phyloP scores from a whole-genome alignment of 2,329 filamentous ascomycete species.

The Lithohypha guttulata region DNA sequence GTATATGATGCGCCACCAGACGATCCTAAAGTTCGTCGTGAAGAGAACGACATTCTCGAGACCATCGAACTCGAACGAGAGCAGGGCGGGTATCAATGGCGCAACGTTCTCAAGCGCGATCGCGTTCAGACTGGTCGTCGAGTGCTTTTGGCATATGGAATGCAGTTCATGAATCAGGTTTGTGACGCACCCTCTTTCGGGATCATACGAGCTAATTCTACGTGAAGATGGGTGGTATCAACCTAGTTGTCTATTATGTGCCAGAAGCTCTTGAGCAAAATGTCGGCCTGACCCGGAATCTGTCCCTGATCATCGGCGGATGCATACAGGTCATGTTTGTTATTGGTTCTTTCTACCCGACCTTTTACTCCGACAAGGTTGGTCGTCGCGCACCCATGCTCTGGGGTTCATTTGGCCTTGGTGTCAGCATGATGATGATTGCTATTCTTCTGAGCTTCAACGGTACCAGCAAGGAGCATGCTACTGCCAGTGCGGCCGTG shows the following conservation, averaged over 20 bases:
- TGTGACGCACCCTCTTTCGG: too few relatives aligned
- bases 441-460: slow-evolving; percentile 33
- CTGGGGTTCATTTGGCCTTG: slow-evolving; percentile 26
- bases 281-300: slow-evolving; percentile 35
- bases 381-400: slow-evolving; percentile 31
- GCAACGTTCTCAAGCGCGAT: slow-evolving; percentile 34
- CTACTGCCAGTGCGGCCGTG: slow-evolving; percentile 37
- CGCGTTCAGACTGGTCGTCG: slow-evolving; percentile 34
- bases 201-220: too few relatives aligned
- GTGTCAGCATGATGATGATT: slow-evolving; percentile 34
- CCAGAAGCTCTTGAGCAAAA: slow-evolving; percentile 34
- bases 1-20: slow-evolving; percentile 30
- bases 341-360: slow-evolving; percentile 36
- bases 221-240: slow-evolving; percentile 39
- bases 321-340: slow-evolving; percentile 32
- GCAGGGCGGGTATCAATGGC: slow-evolving; percentile 28
- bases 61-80: slow-evolving; percentile 28
- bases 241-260: slow-evolving; percentile 33
- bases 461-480: slow-evolving; percentile 27
- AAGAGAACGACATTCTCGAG: slow-evolving; percentile 17
- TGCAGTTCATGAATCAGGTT: slow-evolving; percentile 19
- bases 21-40: slow-evolving; percentile 22
- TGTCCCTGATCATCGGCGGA: slow-evolving; percentile 38
- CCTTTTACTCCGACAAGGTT: slow-evolving; percentile 36
- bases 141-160: slow-evolving; percentile 35